A percentile compares a stretch with the other conserved stretches of the same genome.
phyloP scores from a whole-genome alignment of 441 rosid genomes.

The Brassica balearica region DNA sequence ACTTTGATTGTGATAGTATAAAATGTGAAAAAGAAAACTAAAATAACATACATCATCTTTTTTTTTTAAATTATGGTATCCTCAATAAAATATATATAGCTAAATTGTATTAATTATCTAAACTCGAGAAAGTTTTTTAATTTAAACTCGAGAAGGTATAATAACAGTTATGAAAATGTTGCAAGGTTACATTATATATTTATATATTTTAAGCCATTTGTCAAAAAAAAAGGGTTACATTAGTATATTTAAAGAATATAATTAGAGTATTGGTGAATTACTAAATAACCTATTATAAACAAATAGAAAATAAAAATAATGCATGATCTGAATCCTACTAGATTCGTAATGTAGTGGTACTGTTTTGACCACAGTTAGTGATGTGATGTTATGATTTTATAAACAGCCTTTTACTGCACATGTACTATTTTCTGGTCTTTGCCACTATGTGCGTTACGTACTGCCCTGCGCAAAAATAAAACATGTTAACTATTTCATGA shows the following conservation, averaged over 20 bases:
- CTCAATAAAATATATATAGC: neutral
- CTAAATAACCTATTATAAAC: neutral
- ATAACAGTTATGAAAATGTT: neutral
- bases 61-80: neutral
- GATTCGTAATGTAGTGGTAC: constrained; percentile 39
- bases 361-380: constrained; percentile 37
- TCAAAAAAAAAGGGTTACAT: too few species aligned
- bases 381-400: constrained; percentile 45
- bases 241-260: neutral
- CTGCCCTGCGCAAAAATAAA: constrained; percentile 5
- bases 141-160: neutral
- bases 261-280: neutral
- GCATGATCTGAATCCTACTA: constrained; percentile 31
- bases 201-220: too few species aligned
- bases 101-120: neutral
- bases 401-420: constrained; percentile 40
- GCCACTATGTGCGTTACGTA: constrained; percentile 33
- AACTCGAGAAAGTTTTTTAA: neutral
- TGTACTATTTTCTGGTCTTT: constrained; percentile 39
- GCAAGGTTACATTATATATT: neutral
- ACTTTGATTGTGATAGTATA: neutral
- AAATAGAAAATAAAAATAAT: constrained; percentile 7
- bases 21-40: neutral
- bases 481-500: neutral
- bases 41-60: neutral